A percentile compares a stretch with the other conserved stretches of the same genome.
Evolutionary conservation across 305 asterid species (phyloP).

Genomic region (Fraxinus xanthoxyloides): DNA sequence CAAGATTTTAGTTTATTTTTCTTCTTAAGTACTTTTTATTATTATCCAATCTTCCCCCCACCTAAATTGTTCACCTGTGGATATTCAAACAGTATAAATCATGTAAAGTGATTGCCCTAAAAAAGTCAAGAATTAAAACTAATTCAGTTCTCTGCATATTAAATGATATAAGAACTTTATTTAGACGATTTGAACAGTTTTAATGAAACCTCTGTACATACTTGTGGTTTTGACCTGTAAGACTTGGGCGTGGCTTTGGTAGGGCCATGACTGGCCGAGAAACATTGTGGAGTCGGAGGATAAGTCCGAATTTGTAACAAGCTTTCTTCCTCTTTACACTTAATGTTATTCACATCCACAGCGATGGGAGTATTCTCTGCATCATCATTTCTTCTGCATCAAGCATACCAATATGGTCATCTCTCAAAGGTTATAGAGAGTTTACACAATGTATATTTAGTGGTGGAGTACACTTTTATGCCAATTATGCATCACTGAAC

Average conservation of each 20-base stretch:
- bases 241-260: slow-evolving; percentile 42
- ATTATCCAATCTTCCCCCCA: not conserved
- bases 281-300: slow-evolving; percentile 97
- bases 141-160: not conserved
- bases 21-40: not conserved
- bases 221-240: slow-evolving; percentile 49
- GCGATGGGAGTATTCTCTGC: slow-evolving; percentile 73
- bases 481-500: not conserved
- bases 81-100: not conserved
- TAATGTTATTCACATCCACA: slow-evolving; percentile 51
- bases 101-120: not conserved
- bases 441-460: not conserved
- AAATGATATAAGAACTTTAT: not conserved
- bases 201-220: slow-evolving; percentile 20
- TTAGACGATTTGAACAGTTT: not conserved
- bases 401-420: not conserved
- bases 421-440: not conserved
- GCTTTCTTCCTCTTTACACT: slow-evolving; percentile 34
- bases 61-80: not conserved
- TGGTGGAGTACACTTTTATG: not conserved
- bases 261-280: slow-evolving; percentile 50
- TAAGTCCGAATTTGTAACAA: slow-evolving; percentile 59
- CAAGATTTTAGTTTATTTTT: not conserved
- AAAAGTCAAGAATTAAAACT: not conserved
- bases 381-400: slow-evolving; percentile 65